A percentile compares a stretch with the other conserved stretches of the same genome.
Evolutionary conservation across 768 basidiomycete genomes (phyloP).

Genomic region (Xerocomellus amylosporus): DNA sequence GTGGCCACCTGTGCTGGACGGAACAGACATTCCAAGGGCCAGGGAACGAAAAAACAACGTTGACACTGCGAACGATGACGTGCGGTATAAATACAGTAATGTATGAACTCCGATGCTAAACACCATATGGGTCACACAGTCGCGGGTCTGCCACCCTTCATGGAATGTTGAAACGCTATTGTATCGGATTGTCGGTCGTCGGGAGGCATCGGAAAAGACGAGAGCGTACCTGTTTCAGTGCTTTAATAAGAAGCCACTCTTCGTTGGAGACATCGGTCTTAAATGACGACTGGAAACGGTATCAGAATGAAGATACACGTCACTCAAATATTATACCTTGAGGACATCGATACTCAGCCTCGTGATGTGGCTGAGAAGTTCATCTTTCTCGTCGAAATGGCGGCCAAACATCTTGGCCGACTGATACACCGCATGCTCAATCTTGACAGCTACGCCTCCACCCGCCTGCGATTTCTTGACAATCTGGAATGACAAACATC

Average conservation of each 20-base stretch:
- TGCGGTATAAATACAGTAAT: conserved; percentile 33
- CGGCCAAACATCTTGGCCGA: conserved; percentile 93
- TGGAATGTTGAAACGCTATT: conserved; percentile 39
- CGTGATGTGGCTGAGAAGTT: conserved; percentile 85
- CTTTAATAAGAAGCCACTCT: conserved; percentile 92
- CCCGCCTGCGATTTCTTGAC: conserved; percentile 95
- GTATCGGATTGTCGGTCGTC: neutral
- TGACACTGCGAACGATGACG: neutral
- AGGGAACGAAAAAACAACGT: neutral
- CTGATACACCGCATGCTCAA: conserved; percentile 95
- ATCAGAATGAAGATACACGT: conserved; percentile 7
- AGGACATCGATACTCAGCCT: conserved; percentile 93
- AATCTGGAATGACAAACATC: conserved; percentile 44
- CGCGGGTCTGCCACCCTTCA: conserved; percentile 13
- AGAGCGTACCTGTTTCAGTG: conserved; percentile 64
- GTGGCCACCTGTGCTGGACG: conserved; percentile 10
- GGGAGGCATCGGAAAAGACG: neutral
- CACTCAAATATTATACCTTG: conserved; percentile 52
- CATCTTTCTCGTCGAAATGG: conserved; percentile 96
- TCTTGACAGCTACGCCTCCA: conserved; percentile 96
- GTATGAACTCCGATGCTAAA: conserved; percentile 25
- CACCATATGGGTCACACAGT: neutral
- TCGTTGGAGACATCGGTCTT: conserved; percentile 85
- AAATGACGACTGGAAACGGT: conserved; percentile 62
- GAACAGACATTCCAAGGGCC: conserved; percentile 23